Base-by-base conservation (phyloP, 257 asterid genomes). In the Fraxinus pennsylvanica region DNA sequence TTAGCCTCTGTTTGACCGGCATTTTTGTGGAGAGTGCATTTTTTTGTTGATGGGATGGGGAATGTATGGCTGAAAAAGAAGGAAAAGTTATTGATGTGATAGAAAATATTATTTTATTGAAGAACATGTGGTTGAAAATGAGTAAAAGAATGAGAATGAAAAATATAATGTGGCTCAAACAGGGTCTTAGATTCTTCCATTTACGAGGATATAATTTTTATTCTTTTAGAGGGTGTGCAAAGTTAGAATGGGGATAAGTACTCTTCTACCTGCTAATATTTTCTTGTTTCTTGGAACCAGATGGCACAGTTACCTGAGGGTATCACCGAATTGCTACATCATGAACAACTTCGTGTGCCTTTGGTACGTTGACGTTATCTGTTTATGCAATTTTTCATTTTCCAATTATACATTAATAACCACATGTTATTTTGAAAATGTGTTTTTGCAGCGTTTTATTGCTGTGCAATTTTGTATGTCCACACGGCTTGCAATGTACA, bases 291-390 rank as follows among this genome's bases (percentile, higher is more conserved):
- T 75, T 85, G 9, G 27, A 9, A 5, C 43, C 91, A 93, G 97
- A 91, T 93, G 98, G 97, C 96, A 68, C 91, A 85, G 80, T 84
- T 93, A 84, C 98, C 98, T 6, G 97, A 93, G 87, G 95, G 97
- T 78, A 93, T 93, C 76, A 90, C 95, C 12, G 97, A 91, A 84
- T 79, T 93, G 76, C 82, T 88, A 89, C 95, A 90, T 83, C 97
- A 93, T 66, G 91, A 93, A 68, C 85, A 84, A 78, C 83, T 89
- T 57, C 85, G 84, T 27, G 86, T 87, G 76, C 98, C 96, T 78
- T 87, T 93, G 97, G 98, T 93, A 88, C 75, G 90, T 84, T 69
- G 71, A 75, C 80, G 5, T 15, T 21, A 5, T 21, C 5, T 59
- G 14, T n/a, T 35, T 73, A 30, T 14, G 19, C 22, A 29, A 6